Conservation (phyloP, 305 asterid species). For the Salvia sclarea region DNA sequence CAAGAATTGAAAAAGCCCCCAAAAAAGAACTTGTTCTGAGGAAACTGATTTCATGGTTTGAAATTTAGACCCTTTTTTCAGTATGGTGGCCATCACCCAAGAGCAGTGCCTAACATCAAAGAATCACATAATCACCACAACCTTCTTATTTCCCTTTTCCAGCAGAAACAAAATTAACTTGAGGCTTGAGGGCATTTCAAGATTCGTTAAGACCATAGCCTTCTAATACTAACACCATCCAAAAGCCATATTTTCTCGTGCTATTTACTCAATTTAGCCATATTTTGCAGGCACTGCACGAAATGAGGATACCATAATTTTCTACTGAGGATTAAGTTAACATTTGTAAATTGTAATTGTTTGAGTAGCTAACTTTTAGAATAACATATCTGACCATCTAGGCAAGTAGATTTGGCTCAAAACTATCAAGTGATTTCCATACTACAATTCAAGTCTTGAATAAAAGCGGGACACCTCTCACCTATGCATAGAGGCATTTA, state of each 20-base stretch:
- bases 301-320: not conserved
- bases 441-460: not conserved
- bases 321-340: not conserved
- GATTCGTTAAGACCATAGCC: too few species aligned
- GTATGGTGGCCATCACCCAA: not conserved
- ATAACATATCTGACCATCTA: not conserved
- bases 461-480: not conserved
- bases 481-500: not conserved
- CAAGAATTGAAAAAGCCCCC: not conserved
- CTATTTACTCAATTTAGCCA: too few species aligned
- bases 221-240: too few species aligned
- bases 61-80: not conserved
- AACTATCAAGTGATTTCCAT: not conserved
- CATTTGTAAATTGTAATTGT: too few species aligned
- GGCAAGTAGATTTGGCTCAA: not conserved
- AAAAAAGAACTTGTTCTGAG: not conserved
- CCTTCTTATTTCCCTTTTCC: too few species aligned
- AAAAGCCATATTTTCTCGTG: too few species aligned
- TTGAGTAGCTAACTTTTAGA: not conserved
- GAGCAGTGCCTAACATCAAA: not conserved
- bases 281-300: too few species aligned
- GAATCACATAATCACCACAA: too few species aligned
- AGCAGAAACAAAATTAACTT: too few species aligned
- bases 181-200: too few species aligned
- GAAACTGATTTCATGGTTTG: not conserved